Evolutionary conservation across 805 yeast species (phyloP).

Genomic region (Zygosaccharomyces kombuchaensis): DNA sequence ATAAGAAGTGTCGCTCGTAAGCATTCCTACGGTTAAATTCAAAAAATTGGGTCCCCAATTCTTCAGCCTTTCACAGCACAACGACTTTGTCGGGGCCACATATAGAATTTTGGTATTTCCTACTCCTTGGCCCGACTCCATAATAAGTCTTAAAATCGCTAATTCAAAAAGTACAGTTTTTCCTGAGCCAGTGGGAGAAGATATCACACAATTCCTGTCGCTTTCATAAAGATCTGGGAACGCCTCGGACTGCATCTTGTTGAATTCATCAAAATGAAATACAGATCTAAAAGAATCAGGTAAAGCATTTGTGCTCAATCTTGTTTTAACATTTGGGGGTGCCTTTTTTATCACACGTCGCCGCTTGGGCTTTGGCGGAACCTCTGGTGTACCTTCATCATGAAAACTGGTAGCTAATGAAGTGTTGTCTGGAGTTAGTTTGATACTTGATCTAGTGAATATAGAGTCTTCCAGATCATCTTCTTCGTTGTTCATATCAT

Average conservation of each 20-base stretch:
- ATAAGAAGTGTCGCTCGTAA: slow-evolving; percentile 52
- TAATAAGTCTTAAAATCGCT: slow-evolving; percentile 41
- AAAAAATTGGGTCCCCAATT: slow-evolving; percentile 45
- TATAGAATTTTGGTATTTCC: slow-evolving; percentile 38
- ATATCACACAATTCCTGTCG: slow-evolving; percentile 42
- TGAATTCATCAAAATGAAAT: slow-evolving; percentile 32
- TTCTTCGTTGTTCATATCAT: slow-evolving; percentile 5
- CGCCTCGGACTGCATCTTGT: slow-evolving; percentile 48
- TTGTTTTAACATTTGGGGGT: not conserved
- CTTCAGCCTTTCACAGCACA: slow-evolving; percentile 46
- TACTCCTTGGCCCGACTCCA: slow-evolving; percentile 8
- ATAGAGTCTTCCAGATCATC: slow-evolving; percentile 5
- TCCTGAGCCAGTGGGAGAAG: slow-evolving; percentile 60
- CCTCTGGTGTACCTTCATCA: not conserved
- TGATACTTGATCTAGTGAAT: not conserved
- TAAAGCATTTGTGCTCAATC: slow-evolving; percentile 21
- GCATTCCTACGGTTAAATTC: slow-evolving; percentile 43
- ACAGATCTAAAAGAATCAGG: slow-evolving; percentile 37
- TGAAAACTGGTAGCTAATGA: not conserved
- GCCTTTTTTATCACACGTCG: slow-evolving; percentile 8
- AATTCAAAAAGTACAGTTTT: slow-evolving; percentile 53
- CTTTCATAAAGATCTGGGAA: slow-evolving; percentile 37
- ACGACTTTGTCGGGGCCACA: slow-evolving; percentile 57
- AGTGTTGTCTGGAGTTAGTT: not conserved
- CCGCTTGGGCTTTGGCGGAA: slow-evolving; percentile 2